These are phyloP conservation scores for Arthrobotrys conoides DNA, from an alignment of 2,329 filamentous ascomycete genomes.

Conservation along the genomic window DNA sequence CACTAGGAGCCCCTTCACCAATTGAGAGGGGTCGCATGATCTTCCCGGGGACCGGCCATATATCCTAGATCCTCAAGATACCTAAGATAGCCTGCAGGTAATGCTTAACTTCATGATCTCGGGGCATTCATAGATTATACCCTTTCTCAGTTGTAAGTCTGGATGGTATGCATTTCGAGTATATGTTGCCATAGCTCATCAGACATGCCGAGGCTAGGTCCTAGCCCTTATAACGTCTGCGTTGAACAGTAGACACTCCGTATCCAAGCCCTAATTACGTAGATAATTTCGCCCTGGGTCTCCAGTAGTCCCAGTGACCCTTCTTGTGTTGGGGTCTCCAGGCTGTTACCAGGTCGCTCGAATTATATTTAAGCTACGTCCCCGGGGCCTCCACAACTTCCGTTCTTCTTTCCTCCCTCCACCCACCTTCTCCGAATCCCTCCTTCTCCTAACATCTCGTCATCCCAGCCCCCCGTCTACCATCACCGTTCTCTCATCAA, in stretches of 20 bases:
- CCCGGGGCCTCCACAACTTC: background rate
- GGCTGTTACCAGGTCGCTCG: background rate
- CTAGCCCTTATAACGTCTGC: background rate
- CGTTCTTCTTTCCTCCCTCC: background rate
- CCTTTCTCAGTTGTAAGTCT: background rate
- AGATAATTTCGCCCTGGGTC: background rate
- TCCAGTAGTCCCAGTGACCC: too few species aligned
- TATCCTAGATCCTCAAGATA: background rate
- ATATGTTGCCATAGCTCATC: background rate
- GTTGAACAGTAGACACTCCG: conserved; percentile 22
- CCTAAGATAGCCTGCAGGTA: background rate
- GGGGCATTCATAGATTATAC: background rate
- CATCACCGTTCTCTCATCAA: conserved; percentile 23
- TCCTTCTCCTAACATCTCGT: conserved; percentile 11
- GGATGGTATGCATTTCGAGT: too few species aligned
- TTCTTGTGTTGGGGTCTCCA: too few species aligned
- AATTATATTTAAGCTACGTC: background rate
- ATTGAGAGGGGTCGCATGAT: background rate
- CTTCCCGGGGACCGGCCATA: too few species aligned
- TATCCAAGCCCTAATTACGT: conserved; percentile 9
- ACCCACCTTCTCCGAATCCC: conserved; percentile 4
- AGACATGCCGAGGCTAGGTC: background rate
- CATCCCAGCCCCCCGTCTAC: background rate
- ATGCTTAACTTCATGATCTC: too few species aligned
- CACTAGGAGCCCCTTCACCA: background rate